Evolutionary conservation across 441 rosid genomes (phyloP).

Genomic region (Arabidopsis hybrid): DNA sequence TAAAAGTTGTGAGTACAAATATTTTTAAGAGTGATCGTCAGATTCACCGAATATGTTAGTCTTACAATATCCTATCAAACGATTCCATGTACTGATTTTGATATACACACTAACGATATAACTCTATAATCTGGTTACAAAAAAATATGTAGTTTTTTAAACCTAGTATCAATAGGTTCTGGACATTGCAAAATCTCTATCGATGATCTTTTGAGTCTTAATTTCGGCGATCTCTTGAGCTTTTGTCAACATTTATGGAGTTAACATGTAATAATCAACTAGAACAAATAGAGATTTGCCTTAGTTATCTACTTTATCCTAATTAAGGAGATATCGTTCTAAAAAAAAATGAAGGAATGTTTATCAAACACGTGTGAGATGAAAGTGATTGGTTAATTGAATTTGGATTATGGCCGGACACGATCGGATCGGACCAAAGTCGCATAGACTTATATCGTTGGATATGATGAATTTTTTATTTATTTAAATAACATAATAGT

Average conservation of each 20-base stretch:
- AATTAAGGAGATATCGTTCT: neutral
- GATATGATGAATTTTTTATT: neutral
- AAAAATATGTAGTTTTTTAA: neutral
- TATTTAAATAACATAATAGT: neutral
- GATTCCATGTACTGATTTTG: neutral
- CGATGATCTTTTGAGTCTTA: too few relatives aligned
- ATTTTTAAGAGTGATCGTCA: slow-evolving; percentile 2
- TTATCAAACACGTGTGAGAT: slow-evolving; percentile 39
- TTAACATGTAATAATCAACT: neutral
- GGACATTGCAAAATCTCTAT: neutral
- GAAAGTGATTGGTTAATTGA: slow-evolving; percentile 39
- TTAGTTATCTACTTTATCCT: slow-evolving; percentile 14
- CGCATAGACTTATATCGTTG: neutral
- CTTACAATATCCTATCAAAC: neutral
- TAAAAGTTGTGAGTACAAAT: neutral
- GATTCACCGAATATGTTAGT: neutral
- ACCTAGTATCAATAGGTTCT: neutral
- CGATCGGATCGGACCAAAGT: slow-evolving; percentile 7
- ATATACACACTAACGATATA: neutral
- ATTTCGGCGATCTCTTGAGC: neutral
- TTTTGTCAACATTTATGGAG: neutral
- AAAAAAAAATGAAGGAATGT: neutral
- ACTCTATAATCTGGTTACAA: neutral
- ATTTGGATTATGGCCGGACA: slow-evolving; percentile 21
- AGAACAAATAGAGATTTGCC: neutral